A percentile compares a stretch with the other conserved stretches of the same genome.
These are phyloP conservation scores for Telfairia occidentalis DNA, from an alignment of 331 rosid species.

Conservation along the genomic window DNA sequence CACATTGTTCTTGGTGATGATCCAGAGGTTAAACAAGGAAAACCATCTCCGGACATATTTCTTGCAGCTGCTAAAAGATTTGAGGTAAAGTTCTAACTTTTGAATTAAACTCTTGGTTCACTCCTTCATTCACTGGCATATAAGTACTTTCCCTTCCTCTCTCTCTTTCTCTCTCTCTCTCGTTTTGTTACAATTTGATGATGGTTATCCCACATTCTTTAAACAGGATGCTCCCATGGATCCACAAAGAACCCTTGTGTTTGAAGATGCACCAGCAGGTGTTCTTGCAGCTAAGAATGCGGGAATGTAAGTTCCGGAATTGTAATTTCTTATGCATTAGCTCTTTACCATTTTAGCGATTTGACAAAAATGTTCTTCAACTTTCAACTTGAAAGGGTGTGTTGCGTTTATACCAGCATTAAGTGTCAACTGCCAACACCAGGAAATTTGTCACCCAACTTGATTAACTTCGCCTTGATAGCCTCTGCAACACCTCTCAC, in stretches of 20 bases:
- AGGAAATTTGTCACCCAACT: neutral
- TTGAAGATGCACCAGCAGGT: conserved; percentile 96
- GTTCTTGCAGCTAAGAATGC: conserved; percentile 88
- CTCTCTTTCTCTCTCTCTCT: no score
- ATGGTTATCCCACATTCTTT: neutral
- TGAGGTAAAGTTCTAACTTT: conserved; percentile 44
- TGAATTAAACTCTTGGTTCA: neutral
- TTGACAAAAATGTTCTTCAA: neutral
- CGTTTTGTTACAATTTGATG: neutral
- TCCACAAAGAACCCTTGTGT: conserved; percentile 54
- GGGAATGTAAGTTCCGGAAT: conserved; percentile 59
- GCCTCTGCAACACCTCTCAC: neutral
- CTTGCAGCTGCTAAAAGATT: conserved; percentile 86
- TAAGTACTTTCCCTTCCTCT: neutral
- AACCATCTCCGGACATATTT: conserved; percentile 82
- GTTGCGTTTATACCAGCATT: neutral
- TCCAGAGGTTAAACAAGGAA: conserved; percentile 90
- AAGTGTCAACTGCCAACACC: neutral
- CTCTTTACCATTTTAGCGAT: neutral
- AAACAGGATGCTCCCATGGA: conserved; percentile 64
- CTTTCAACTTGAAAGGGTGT: neutral
- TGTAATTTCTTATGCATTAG: neutral
- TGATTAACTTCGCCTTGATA: neutral
- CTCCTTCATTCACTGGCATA: neutral
- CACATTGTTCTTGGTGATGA: conserved; percentile 89